These are phyloP conservation scores for Abortiporus biennis DNA, from an alignment of 1,284 basidiomycete species.

Conservation along the genomic window DNA sequence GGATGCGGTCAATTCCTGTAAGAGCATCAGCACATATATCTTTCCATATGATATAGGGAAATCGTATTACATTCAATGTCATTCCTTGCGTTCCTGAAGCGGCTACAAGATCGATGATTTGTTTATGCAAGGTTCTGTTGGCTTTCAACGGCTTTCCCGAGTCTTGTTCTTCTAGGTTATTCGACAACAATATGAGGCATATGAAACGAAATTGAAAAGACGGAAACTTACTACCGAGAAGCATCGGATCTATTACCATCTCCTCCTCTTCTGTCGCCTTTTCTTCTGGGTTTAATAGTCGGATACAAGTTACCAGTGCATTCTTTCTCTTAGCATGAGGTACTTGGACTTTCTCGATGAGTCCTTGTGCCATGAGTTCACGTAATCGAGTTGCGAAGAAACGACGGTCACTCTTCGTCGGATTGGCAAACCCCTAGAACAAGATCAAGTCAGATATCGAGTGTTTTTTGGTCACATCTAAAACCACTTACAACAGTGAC, in stretches of 20 bases:
- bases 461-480: neutral
- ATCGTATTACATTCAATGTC: constrained; percentile 54
- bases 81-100: constrained; percentile 59
- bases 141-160: constrained; percentile 40
- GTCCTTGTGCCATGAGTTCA: constrained; percentile 60
- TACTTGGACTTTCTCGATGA: constrained; percentile 68
- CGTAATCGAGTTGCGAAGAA: constrained; percentile 70
- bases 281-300: constrained; percentile 41
- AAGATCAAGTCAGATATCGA: constrained; percentile 2
- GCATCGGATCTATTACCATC: no score
- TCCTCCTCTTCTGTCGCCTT: constrained; percentile 26
- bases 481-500: constrained; percentile 51
- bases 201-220: neutral
- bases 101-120: constrained; percentile 66
- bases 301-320: constrained; percentile 47
- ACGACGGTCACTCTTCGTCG: constrained; percentile 66
- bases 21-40: neutral
- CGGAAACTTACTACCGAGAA: no score
- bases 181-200: no score
- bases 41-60: neutral
- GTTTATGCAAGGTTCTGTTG: constrained; percentile 66
- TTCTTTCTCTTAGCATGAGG: constrained; percentile 45
- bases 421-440: constrained; percentile 62
- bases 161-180: constrained; percentile 16
- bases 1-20: constrained; percentile 58